A percentile compares a stretch with the other conserved stretches of the same genome.
Conservation (phyloP, 108 stramenopile genomes). For the Cyclostephanos tholiformis region DNA sequence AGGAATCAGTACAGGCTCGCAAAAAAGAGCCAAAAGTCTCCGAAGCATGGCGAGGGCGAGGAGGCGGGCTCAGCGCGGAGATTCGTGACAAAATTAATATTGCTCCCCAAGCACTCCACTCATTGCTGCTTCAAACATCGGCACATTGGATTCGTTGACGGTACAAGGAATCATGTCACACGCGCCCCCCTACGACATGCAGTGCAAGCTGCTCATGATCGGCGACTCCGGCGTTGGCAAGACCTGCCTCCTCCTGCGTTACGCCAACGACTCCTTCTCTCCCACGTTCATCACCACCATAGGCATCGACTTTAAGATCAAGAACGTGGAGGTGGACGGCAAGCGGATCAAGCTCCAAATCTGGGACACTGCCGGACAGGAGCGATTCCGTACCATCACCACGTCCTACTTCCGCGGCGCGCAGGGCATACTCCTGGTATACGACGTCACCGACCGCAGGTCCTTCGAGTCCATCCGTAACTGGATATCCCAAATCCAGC, state of each 20-base stretch:
- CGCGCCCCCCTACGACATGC: conserved; percentile 93
- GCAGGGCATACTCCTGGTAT: conserved; percentile 97
- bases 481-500: conserved; percentile 98
- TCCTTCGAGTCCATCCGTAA: conserved; percentile 97
- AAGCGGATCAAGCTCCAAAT: conserved; percentile 96
- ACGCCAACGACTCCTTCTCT: conserved; percentile 98
- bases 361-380: conserved; percentile 94
- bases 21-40: no score
- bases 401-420: conserved; percentile 96
- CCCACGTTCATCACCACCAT: conserved; percentile 99
- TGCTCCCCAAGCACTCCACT: no score
- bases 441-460: conserved; percentile 98
- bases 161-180: conserved; percentile 36
- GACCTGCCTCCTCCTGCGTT: conserved; percentile 98
- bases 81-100: no score
- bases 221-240: conserved; percentile 98
- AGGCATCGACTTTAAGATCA: conserved; percentile 98
- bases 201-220: conserved; percentile 99
- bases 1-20: no score
- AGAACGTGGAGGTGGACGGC: conserved; percentile 93
- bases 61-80: no score
- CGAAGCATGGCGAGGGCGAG: no score
- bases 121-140: no score
- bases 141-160: conserved; percentile 2
- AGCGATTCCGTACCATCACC: conserved; percentile 95